A percentile compares a stretch with the other conserved stretches of the same genome.
Evolutionary conservation across 1,284 basidiomycete genomes (phyloP).

Genomic region (Blastosporella zonata): DNA sequence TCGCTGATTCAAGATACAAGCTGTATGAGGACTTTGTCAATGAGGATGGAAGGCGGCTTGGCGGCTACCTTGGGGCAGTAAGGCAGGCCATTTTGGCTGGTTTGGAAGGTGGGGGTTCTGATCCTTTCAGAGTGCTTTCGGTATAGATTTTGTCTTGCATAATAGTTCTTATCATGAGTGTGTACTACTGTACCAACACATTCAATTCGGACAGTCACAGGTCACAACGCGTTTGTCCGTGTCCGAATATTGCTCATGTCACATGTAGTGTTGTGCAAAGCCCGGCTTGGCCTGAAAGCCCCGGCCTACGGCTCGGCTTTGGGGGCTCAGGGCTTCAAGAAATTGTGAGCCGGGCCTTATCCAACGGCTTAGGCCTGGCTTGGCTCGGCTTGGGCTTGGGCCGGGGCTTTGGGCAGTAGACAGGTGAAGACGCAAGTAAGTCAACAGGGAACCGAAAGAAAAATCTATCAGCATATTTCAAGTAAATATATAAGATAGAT

Average conservation of each 20-base stretch:
- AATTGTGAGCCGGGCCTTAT: conserved; percentile 22
- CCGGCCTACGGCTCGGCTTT: conserved; percentile 25
- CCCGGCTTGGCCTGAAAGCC: conserved; percentile 24
- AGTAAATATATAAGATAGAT: not conserved
- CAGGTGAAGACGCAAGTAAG: not conserved
- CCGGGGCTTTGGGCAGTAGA: conserved; percentile 12
- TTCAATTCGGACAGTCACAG: too few relatives aligned
- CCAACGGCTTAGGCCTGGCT: conserved; percentile 18
- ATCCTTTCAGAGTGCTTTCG: conserved; percentile 58
- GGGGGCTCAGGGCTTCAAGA: conserved; percentile 21
- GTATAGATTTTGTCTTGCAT: conserved; percentile 2
- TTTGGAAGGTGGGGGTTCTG: conserved; percentile 69
- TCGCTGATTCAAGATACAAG: conserved; percentile 86
- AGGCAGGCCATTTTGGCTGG: conserved; percentile 67
- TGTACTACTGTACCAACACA: too few relatives aligned
- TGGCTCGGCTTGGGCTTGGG: conserved; percentile 20
- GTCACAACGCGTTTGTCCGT: too few relatives aligned
- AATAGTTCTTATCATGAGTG: too few relatives aligned
- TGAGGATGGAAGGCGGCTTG: conserved; percentile 49
- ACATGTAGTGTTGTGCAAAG: conserved; percentile 21
- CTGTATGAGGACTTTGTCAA: conserved; percentile 86
- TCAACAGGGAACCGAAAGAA: not conserved
- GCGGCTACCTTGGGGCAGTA: conserved; percentile 72
- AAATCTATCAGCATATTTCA: not conserved
- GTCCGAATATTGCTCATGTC: too few relatives aligned